A percentile compares a stretch with the other conserved stretches of the same genome.
phyloP scores from a whole-genome alignment of 768 basidiomycete species.

The Boletus reticulatus region DNA sequence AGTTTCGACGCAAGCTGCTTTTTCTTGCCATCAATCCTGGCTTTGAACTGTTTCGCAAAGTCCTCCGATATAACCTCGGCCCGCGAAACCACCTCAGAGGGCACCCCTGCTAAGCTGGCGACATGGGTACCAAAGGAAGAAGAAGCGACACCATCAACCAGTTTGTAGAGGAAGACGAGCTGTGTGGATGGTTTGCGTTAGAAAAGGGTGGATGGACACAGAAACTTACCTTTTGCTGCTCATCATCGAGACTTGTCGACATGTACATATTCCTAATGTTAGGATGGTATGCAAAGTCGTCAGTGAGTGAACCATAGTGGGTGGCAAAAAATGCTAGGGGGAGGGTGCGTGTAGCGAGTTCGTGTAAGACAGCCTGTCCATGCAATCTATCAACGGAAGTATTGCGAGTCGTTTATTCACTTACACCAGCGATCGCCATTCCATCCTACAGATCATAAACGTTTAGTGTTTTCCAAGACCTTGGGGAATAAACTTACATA shows the following conservation, averaged over 20 bases:
- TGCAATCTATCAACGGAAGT: conserved; percentile 3
- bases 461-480: conserved; percentile 10
- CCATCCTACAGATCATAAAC: conserved; percentile 62
- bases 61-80: conserved; percentile 86
- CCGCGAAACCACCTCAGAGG: conserved; percentile 77
- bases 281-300: conserved; percentile 89
- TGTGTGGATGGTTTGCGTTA: conserved; percentile 27
- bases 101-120: conserved; percentile 92
- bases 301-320: conserved; percentile 93
- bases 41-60: conserved; percentile 86
- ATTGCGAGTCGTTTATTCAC: conserved; percentile 15
- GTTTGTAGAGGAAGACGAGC: conserved; percentile 95
- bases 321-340: conserved; percentile 96
- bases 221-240: conserved; percentile 72
- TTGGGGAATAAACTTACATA: conserved; percentile 50
- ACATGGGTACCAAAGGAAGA: conserved; percentile 95
- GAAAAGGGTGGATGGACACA: not conserved
- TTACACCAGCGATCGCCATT: conserved; percentile 94
- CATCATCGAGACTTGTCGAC: conserved; percentile 91
- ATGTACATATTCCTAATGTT: conserved; percentile 96
- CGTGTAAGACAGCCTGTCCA: conserved; percentile 82
- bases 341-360: conserved; percentile 89
- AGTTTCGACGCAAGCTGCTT: conserved; percentile 53
- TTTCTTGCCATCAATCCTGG: conserved; percentile 62
- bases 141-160: conserved; percentile 81